These are phyloP conservation scores for Pythium plurisporium DNA, from an alignment of 352 stramenopile genomes.

Conservation along the genomic window DNA sequence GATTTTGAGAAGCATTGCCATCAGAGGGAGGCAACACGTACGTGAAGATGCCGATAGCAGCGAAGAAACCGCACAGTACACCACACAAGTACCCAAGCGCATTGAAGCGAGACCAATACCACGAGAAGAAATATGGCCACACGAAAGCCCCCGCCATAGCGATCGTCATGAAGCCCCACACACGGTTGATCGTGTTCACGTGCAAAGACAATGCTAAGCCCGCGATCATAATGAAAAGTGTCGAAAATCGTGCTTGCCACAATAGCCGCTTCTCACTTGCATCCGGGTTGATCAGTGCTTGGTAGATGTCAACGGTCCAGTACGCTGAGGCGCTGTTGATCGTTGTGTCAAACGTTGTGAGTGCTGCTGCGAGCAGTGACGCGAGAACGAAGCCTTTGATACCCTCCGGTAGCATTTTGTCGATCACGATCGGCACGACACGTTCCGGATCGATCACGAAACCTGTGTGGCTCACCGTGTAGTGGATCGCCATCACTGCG, in stretches of 20 bases:
- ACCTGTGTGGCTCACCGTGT: slow-evolving; percentile 37
- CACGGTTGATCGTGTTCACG: slow-evolving; percentile 71
- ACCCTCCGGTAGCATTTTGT: slow-evolving; percentile 63
- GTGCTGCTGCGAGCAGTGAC: slow-evolving; percentile 58
- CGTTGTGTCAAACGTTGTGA: slow-evolving; percentile 78
- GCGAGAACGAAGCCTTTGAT: slow-evolving; percentile 66
- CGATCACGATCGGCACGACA: slow-evolving; percentile 69
- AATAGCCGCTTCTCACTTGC: slow-evolving; percentile 53
- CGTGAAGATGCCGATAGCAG: slow-evolving; percentile 60
- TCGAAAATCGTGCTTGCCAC: slow-evolving; percentile 61
- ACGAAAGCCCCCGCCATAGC: slow-evolving; percentile 60
- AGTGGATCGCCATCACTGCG: slow-evolving; percentile 66
- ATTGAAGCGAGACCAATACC: slow-evolving; percentile 81
- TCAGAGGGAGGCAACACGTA: slow-evolving; percentile 26
- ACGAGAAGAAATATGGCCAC: slow-evolving; percentile 76
- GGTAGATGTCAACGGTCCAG: slow-evolving; percentile 82
- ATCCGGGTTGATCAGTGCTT: slow-evolving; percentile 56
- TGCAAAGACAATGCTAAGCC: slow-evolving; percentile 60
- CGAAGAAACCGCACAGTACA: slow-evolving; percentile 47
- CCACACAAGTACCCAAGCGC: slow-evolving; percentile 53
- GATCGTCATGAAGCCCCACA: slow-evolving; percentile 82
- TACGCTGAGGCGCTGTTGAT: slow-evolving; percentile 79
- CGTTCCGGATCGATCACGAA: slow-evolving; percentile 65
- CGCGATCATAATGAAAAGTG: slow-evolving; percentile 49
- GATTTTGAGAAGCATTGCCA: background rate